Evolutionary conservation across 805 yeast genomes (phyloP), one percentile per base, ranked within the genome.

Genomic region (Pichia occidentalis): DNA sequence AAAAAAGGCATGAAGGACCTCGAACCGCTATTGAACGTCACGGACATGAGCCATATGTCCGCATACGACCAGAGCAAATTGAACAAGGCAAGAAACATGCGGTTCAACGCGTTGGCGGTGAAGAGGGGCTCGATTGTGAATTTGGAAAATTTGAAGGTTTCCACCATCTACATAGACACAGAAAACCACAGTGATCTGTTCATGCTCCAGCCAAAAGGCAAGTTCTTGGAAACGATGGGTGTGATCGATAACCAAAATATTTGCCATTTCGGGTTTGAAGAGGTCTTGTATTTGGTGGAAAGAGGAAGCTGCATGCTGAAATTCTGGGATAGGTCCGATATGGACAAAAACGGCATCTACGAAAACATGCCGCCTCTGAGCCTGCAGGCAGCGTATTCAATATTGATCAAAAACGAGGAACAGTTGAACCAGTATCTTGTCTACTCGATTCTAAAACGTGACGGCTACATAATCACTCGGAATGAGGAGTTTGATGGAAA

Each of bases 1-100:
- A 81, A 77, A 47, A 63, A 90, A 43, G 95, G 95, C 2, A 87
- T 77, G 40, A 88, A 88, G 54, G 95, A 85, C 47, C 83, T 77
- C 47, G 95, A 78, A 43, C 95, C 94, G 0, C 35, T 59, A 6
- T 18, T 43, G 4, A 41, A 43, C 3, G 43, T 38, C 9, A 36
- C 36, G 9, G 47, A 37, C 12, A 24, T 33, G 4, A 23, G 14
- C 12, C 24, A 32, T n/a, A 16, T 37, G n/a, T 53, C 52, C 4
- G 29, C 38, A 3, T 61, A 61, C 39, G 67, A 62, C 42, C 40
- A 34, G 10, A 39, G 39, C 16, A 47, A 50, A 13, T 64, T 88
- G 4, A 60, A 63, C 9, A 65, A 64, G 19, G 75, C 90, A 9
- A 64, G 84, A 37, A 60, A 70, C 22, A 77, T 80, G 21, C 87